A percentile compares a stretch with the other conserved stretches of the same genome.
These are phyloP conservation scores for Drosera spatulata DNA, from an alignment of 179 eudicot species.

Conservation along the genomic window DNA sequence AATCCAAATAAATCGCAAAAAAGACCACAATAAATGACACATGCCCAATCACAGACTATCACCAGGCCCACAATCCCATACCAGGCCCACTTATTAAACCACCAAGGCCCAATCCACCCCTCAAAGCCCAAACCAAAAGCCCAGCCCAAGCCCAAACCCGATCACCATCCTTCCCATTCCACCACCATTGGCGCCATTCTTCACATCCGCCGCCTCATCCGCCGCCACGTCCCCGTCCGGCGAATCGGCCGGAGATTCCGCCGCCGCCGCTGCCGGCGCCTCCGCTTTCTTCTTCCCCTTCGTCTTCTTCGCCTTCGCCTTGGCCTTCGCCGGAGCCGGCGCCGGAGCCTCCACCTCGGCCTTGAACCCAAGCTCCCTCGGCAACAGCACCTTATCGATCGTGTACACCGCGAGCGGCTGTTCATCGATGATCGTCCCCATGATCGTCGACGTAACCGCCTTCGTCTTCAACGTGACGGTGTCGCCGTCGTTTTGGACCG, in stretches of 20 bases:
- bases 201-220: constrained; percentile 33
- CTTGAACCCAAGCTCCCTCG: constrained; percentile 35
- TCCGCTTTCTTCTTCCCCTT: constrained; percentile 30
- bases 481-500: constrained; percentile 41
- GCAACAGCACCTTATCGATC: constrained; percentile 40
- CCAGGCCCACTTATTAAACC: no score
- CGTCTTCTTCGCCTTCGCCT: constrained; percentile 23
- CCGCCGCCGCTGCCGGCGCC: constrained; percentile 23
- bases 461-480: constrained; percentile 30
- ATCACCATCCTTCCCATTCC: constrained; percentile 19
- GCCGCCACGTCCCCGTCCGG: constrained; percentile 54
- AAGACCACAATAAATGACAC: no score
- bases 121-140: constrained; percentile 6
- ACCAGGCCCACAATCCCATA: no score
- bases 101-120: no score
- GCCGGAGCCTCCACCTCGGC: constrained; percentile 27
- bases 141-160: constrained; percentile 23
- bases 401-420: constrained; percentile 40
- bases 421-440: constrained; percentile 29
- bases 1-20: no score
- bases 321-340: constrained; percentile 44
- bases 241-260: constrained; percentile 30
- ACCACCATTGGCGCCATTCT: constrained; percentile 24
- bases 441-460: constrained; percentile 28
- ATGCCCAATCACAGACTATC: no score